Percentiles rank a stretch among this genome's conserved stretches.
Evolutionary conservation across 2,329 filamentous ascomycete genomes (phyloP).

Genomic region (Pseudonectria foliicola): DNA sequence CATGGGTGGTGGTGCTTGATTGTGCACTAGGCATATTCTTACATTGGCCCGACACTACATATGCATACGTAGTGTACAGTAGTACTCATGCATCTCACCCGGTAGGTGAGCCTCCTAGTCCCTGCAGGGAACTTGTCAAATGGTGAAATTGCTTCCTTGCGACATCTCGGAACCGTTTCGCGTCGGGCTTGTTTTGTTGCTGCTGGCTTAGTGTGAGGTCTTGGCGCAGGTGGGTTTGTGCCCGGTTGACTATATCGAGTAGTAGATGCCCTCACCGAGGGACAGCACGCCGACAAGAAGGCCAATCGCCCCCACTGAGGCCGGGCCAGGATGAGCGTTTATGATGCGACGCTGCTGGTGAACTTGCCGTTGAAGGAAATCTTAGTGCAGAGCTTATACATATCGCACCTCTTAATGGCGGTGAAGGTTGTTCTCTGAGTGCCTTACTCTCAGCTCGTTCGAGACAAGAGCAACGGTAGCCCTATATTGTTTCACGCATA

Average conservation of each 20-base stretch:
- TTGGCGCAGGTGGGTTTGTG: constrained; percentile 20
- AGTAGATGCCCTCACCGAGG: constrained; percentile 24
- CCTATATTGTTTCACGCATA: too few species aligned
- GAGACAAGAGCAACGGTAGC: too few species aligned
- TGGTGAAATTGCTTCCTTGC: too few species aligned
- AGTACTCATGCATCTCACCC: constrained; percentile 29
- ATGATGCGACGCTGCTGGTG: constrained; percentile 2
- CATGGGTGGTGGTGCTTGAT: constrained; percentile 7
- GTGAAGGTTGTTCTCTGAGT: too few species aligned
- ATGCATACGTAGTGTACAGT: constrained; percentile 25
- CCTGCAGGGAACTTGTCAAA: constrained; percentile 32
- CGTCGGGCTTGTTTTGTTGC: constrained; percentile 29
- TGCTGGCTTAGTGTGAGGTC: constrained; percentile 34
- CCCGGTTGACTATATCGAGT: constrained; percentile 28
- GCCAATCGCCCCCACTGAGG: constrained; percentile 18
- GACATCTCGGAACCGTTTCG: constrained; percentile 33
- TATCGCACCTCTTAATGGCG: too few species aligned
- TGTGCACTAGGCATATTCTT: too few species aligned
- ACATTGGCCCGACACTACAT: constrained; percentile 27
- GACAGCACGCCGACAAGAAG: constrained; percentile 27
- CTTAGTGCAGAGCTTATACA: background rate
- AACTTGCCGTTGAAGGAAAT: background rate
- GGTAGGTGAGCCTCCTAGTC: constrained; percentile 34
- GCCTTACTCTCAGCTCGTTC: too few species aligned
- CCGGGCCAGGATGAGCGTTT: constrained; percentile 12